phyloP scores from a whole-genome alignment of 179 eudicot genomes.

The Beta corolliflora region DNA sequence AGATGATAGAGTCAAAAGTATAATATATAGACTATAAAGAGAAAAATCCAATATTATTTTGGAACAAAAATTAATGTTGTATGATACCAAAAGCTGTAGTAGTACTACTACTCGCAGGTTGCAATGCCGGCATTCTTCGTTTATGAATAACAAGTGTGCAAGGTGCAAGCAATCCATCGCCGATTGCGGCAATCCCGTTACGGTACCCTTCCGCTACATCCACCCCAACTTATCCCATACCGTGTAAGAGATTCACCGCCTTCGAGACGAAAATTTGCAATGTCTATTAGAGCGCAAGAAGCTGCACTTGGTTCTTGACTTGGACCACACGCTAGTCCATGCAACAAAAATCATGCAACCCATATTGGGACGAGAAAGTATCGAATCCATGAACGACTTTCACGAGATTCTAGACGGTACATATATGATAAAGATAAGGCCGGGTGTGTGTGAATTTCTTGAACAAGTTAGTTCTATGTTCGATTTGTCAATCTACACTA shows the following conservation, averaged over 20 bases:
- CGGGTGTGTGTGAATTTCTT: background rate
- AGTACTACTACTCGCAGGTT: too few species aligned
- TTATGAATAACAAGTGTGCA: background rate
- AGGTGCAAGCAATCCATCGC: background rate
- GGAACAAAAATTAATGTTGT: too few species aligned
- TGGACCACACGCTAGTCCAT: slow-evolving; percentile 17
- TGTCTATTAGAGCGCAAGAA: background rate
- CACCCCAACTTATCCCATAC: background rate
- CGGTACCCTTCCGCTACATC: background rate
- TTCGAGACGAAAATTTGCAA: slow-evolving; percentile 11
- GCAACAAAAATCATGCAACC: background rate
- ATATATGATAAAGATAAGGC: slow-evolving; percentile 12
- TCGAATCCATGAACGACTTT: background rate
- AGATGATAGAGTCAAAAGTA: too few species aligned
- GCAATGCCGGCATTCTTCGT: background rate
- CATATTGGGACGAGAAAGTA: too few species aligned
- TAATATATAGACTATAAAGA: too few species aligned
- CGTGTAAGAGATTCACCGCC: background rate
- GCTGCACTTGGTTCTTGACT: slow-evolving; percentile 19
- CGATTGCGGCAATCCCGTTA: too few species aligned
- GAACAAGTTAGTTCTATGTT: slow-evolving; percentile 15
- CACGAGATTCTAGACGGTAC: background rate
- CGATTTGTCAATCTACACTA: slow-evolving; percentile 16
- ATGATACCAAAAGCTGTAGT: too few species aligned
- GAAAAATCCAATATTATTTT: too few species aligned